Evolutionary conservation across 1,284 basidiomycete genomes (phyloP).

Genomic region (Boletellus deceptivus): DNA sequence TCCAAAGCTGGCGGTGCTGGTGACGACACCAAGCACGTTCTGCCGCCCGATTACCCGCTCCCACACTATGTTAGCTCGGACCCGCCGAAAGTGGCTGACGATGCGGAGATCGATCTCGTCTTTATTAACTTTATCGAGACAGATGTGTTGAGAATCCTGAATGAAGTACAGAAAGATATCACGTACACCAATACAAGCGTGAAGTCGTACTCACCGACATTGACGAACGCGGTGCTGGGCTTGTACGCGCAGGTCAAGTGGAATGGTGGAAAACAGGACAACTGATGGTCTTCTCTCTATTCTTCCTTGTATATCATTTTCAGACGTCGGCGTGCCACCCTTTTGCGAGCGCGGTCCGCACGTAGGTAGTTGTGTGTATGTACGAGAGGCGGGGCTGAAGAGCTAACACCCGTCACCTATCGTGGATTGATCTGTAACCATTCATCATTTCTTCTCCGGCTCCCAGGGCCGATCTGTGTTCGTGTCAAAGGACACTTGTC

Average conservation of each 20-base stretch:
- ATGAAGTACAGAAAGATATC: constrained; percentile 48
- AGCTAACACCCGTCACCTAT: no score
- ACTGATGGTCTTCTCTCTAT: no score
- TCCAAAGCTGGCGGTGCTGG: constrained; percentile 69
- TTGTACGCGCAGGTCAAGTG: constrained; percentile 59
- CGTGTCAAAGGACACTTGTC: no score
- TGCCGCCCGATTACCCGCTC: constrained; percentile 51
- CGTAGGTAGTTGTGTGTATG: no score
- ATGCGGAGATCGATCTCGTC: constrained; percentile 61
- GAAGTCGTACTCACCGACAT: constrained; percentile 46
- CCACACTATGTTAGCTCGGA: constrained; percentile 61
- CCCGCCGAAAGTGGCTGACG: constrained; percentile 48
- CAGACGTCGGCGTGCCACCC: no score
- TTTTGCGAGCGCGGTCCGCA: no score
- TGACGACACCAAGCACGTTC: constrained; percentile 62
- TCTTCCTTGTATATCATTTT: no score
- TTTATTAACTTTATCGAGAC: constrained; percentile 66
- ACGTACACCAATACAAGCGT: constrained; percentile 53
- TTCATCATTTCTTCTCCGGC: no score
- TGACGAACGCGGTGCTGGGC: constrained; percentile 53
- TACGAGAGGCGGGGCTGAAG: no score
- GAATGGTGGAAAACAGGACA: constrained; percentile 46
- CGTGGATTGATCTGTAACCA: no score
- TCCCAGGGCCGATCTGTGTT: no score
- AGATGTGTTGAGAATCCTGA: constrained; percentile 53